phyloP scores from a whole-genome alignment of 2,329 filamentous ascomycete species.

The Bisporella sp. region DNA sequence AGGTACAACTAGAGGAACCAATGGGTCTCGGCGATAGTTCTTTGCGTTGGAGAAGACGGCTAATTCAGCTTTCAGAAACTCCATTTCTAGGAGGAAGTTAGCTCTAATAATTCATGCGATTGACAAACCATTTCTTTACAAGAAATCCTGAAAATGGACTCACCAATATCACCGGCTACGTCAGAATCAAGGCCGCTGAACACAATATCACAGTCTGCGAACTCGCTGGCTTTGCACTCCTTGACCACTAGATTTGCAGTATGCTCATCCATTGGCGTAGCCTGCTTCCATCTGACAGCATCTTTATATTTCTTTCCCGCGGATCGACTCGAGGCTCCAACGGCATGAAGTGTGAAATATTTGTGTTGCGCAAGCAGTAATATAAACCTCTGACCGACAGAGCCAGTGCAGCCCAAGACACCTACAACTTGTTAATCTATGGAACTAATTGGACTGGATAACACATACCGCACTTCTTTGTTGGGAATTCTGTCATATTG shows the following conservation, averaged over 20 bases:
- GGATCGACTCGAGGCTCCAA: constrained; percentile 83
- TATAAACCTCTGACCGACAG: constrained; percentile 92
- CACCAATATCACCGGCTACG: constrained; percentile 87
- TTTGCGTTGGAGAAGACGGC: constrained; percentile 97
- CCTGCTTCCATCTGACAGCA: constrained; percentile 93
- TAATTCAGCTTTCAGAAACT: constrained; percentile 81
- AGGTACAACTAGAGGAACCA: constrained; percentile 89
- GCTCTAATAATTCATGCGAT: background rate
- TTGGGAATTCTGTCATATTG: constrained; percentile 33
- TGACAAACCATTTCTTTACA: background rate
- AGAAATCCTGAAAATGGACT: constrained; percentile 16
- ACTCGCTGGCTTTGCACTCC: constrained; percentile 75
- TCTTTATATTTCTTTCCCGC: constrained; percentile 92
- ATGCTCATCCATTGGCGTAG: constrained; percentile 67
- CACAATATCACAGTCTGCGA: constrained; percentile 84
- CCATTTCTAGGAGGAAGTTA: constrained; percentile 58
- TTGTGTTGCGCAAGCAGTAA: constrained; percentile 85
- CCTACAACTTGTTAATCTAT: constrained; percentile 33
- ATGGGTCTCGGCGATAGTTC: constrained; percentile 86
- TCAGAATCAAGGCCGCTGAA: constrained; percentile 91
- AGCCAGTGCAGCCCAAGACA: constrained; percentile 87
- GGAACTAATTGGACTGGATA: background rate
- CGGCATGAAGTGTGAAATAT: constrained; percentile 75
- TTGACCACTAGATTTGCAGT: constrained; percentile 78
- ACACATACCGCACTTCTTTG: constrained; percentile 44